Evolutionary conservation across 176 grass and related monocot genomes (phyloP).

Genomic region (Oryza nivara): DNA sequence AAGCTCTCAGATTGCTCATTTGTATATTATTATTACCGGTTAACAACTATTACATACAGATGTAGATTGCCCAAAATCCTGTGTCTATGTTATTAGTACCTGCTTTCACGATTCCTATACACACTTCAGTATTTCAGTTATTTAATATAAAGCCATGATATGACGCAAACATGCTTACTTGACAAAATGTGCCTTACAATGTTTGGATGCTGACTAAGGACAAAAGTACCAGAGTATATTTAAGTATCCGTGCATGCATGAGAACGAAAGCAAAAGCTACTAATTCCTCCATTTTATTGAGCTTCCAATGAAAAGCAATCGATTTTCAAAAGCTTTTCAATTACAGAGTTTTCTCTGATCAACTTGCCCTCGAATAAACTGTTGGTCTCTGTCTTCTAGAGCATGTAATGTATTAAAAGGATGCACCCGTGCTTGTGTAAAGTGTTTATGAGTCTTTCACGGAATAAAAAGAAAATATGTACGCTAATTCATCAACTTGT

Average conservation of each 20-base stretch:
- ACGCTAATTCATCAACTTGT: neutral
- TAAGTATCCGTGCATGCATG: neutral
- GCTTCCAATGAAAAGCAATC: neutral
- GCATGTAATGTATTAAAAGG: too few species aligned
- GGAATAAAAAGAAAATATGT: neutral
- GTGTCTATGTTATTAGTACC: neutral
- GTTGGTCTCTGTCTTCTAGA: too few species aligned
- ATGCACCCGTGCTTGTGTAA: too few species aligned
- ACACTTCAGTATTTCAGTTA: neutral
- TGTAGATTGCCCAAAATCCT: neutral
- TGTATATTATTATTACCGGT: conserved; percentile 6
- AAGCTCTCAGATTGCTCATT: conserved; percentile 26
- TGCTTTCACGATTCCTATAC: neutral
- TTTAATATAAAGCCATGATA: neutral
- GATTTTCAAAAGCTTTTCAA: neutral
- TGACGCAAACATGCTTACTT: neutral
- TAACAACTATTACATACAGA: conserved; percentile 18
- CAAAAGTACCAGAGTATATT: neutral
- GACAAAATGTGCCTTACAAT: neutral
- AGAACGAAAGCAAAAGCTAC: conserved; percentile 5
- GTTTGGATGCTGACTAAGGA: neutral
- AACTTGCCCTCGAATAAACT: too few species aligned
- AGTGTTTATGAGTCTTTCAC: too few species aligned
- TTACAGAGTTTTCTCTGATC: neutral
- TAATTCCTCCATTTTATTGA: neutral